These are phyloP conservation scores for Beta corolliflora DNA, from an alignment of 179 eudicot genomes.

Conservation along the genomic window DNA sequence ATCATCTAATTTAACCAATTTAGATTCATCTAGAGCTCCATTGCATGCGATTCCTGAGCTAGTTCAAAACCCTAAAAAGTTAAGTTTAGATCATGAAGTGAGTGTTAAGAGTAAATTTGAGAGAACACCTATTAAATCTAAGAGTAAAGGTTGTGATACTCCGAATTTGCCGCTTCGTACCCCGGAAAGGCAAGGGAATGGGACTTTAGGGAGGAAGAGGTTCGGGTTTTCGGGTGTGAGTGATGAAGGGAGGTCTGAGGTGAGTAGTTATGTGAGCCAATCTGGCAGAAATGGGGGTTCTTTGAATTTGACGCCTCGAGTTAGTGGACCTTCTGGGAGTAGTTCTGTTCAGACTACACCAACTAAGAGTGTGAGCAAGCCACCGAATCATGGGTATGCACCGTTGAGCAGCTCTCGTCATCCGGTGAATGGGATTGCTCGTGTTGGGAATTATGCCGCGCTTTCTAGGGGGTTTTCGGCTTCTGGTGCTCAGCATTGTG, in stretches of 20 bases:
- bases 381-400: constrained; percentile 63
- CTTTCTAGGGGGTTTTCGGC: constrained; percentile 62
- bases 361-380: constrained; percentile 84
- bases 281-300: constrained; percentile 32
- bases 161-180: constrained; percentile 45
- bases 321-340: constrained; percentile 39
- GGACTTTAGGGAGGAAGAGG: constrained; percentile 36
- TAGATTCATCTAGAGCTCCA: constrained; percentile 52
- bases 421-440: constrained; percentile 46
- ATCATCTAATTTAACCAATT: constrained; percentile 24
- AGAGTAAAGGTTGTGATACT: constrained; percentile 34
- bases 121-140: constrained; percentile 74
- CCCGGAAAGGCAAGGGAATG: constrained; percentile 62
- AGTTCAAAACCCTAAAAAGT: constrained; percentile 25
- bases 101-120: constrained; percentile 39
- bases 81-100: constrained; percentile 39
- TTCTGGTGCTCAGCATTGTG: constrained; percentile 33
- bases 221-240: constrained; percentile 59
- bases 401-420: constrained; percentile 54
- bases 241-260: constrained; percentile 42
- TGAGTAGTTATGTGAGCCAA: constrained; percentile 29
- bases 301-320: constrained; percentile 55
- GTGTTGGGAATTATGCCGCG: constrained; percentile 51
- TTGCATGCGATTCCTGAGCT: constrained; percentile 6
- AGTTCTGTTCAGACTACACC: constrained; percentile 72